Evolutionary conservation across 306 rosid species (phyloP).

Genomic region (Ochetophila trinervis): DNA sequence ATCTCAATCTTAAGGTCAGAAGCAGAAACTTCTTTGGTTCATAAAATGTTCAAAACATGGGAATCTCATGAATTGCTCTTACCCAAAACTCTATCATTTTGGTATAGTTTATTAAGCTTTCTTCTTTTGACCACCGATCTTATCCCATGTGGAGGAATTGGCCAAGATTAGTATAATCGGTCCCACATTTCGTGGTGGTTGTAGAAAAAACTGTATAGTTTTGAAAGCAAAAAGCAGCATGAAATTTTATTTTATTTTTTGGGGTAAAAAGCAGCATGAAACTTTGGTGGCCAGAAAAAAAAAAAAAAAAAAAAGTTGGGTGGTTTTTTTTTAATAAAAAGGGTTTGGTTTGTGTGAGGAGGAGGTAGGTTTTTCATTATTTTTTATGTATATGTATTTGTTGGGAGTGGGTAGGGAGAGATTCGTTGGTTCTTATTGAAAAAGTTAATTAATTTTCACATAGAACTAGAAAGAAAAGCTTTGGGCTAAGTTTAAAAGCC

Average conservation of each 20-base stretch:
- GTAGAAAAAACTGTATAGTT: background rate
- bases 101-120: background rate
- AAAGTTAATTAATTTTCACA: conserved; percentile 27
- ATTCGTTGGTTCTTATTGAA: conserved; percentile 37
- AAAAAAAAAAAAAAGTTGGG: too few relatives aligned
- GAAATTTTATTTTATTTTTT: background rate
- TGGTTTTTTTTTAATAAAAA: too few relatives aligned
- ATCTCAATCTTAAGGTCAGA: background rate
- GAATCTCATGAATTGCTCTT: background rate
- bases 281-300: background rate
- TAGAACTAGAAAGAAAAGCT: conserved; percentile 34
- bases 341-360: background rate
- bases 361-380: background rate
- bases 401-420: conserved; percentile 35
- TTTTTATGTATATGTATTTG: conserved; percentile 9
- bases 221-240: background rate
- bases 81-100: background rate
- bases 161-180: conserved; percentile 3
- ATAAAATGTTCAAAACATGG: background rate
- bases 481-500: conserved; percentile 32
- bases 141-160: conserved; percentile 11
- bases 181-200: conserved; percentile 12
- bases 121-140: background rate
- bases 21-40: conserved; percentile 2
- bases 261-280: background rate